Evolutionary conservation across 345 rosid genomes (phyloP), one percentile per base, ranked within the genome.

Genomic region (Gossypium turneri): DNA sequence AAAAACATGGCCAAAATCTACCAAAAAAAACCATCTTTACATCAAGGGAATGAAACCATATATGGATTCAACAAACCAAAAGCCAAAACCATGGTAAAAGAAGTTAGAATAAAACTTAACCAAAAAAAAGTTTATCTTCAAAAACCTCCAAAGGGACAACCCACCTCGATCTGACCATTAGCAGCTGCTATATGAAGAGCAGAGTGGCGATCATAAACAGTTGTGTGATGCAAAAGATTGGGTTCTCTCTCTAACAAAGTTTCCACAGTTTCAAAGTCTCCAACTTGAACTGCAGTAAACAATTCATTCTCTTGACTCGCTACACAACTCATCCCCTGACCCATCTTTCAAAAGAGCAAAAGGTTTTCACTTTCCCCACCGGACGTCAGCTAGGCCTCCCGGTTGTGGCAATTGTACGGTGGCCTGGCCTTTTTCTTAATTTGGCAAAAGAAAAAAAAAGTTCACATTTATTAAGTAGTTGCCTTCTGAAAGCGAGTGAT

Each of bases 91-190:
- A 34, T 5, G 41, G 41, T 34, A 34, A 34, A 34, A 34, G 41
- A 34, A 34, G 41, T 34, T 34, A 34, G 41, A 34, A 34, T 34
- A 34, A 34, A 34, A 34, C 41, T 34, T 34, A 34, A 34, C 41
- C 11, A 66, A 63, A 53, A 66, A 45, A 12, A 41, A 22, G 25
- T 11, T 16, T 70, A 75, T 7, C 65, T 43, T 76, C 61, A 51
- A 70, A 27, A 56, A 41, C 20, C 11, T 25, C 15, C 68, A 72
- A 48, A 11, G 0, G 1, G 20, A 20, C 17, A 47, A 67, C 82
- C 70, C 62, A 95, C 99, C 97, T 95, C 91, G 91, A 93, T 89
- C 94, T 88, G 97, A 85, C 94, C 99, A 89, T 83, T 89, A 72
- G 98, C 97, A 78, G 99, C 97, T 63, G 99, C 98, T 67, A 95